A percentile compares a stretch with the other conserved stretches of the same genome.
phyloP scores from a whole-genome alignment of 495 filamentous ascomycete species.

The Opeltia flavorubescens region DNA sequence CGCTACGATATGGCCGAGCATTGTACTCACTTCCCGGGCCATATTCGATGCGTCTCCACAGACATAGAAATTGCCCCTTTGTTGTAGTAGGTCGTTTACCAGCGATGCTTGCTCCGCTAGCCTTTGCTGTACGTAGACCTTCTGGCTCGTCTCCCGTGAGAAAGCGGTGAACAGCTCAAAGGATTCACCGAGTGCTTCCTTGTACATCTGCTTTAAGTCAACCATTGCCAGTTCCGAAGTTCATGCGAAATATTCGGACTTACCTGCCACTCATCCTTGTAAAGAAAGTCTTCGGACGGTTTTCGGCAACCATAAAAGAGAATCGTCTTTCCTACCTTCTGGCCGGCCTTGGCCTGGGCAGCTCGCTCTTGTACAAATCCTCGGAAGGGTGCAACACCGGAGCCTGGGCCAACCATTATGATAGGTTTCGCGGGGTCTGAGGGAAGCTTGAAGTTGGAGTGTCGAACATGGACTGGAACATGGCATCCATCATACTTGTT shows the following conservation, averaged over 20 bases:
- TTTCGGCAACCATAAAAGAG: constrained; percentile 94
- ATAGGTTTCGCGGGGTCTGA: constrained; percentile 88
- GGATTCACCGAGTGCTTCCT: constrained; percentile 66
- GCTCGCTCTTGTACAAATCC: constrained; percentile 91
- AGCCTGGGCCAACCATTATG: constrained; percentile 92
- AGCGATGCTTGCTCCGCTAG: constrained; percentile 69
- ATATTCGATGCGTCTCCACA: constrained; percentile 98
- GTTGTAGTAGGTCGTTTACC: constrained; percentile 76
- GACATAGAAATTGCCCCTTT: constrained; percentile 93
- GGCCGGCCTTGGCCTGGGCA: constrained; percentile 61
- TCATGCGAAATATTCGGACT: constrained; percentile 19
- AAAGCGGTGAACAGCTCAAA: constrained; percentile 87
- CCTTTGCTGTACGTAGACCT: constrained; percentile 95
- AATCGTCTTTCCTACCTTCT: constrained; percentile 76
- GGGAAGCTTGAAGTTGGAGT: constrained; percentile 98
- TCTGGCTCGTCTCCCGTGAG: constrained; percentile 66
- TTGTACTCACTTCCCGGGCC: constrained; percentile 87
- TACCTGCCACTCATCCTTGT: constrained; percentile 88
- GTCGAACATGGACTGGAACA: constrained; percentile 87
- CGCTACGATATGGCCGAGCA: constrained; percentile 72
- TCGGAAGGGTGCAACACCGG: constrained; percentile 92
- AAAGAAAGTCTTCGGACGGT: constrained; percentile 75
- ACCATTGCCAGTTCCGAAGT: not conserved
- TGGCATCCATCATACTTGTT: constrained; percentile 97
- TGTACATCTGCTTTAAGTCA: constrained; percentile 47